phyloP scores from a whole-genome alignment of 768 basidiomycete genomes.

The Trametes punicea region DNA sequence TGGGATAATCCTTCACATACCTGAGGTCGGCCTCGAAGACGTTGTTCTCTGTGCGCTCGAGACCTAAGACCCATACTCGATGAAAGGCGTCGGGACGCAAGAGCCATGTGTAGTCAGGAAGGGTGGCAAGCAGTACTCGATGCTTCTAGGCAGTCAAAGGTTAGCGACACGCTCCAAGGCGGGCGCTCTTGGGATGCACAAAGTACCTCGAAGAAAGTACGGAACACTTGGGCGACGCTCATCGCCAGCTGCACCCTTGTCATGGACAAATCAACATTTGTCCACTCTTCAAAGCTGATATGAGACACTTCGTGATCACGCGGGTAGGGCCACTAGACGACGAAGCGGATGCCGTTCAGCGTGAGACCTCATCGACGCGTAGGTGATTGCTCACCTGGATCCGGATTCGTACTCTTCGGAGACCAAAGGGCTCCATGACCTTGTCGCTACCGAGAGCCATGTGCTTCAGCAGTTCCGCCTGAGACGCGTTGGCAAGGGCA shows the following conservation, averaged over 20 bases:
- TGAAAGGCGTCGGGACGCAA: slow-evolving; percentile 9
- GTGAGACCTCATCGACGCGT: not conserved
- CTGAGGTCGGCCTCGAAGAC: slow-evolving; percentile 6
- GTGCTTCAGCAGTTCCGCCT: slow-evolving; percentile 5
- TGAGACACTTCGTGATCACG: not conserved
- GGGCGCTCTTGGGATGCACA: not conserved
- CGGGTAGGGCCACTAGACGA: slow-evolving; percentile 17
- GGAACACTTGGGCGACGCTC: slow-evolving; percentile 5
- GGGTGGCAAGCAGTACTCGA: not conserved
- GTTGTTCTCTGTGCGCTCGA: slow-evolving; percentile 13
- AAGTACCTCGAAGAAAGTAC: slow-evolving; percentile 11
- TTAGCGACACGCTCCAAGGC: not conserved
- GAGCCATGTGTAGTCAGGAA: slow-evolving; percentile 1
- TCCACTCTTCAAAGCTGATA: slow-evolving; percentile 9
- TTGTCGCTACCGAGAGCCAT: not conserved
- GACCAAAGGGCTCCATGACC: slow-evolving; percentile 6
- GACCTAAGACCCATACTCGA: slow-evolving; percentile 8
- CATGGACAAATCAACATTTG: not conserved
- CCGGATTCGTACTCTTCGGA: not conserved
- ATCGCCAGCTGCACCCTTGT: slow-evolving; percentile 7
- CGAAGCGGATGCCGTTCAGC: not conserved
- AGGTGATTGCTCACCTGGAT: slow-evolving; percentile 1
- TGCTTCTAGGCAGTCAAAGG: not conserved
- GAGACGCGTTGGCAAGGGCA: slow-evolving; percentile 4
- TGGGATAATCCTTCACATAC: slow-evolving; percentile 13